These are phyloP conservation scores for Kazachstania kunashirensis DNA, from an alignment of 805 yeast species.

Conservation along the genomic window DNA sequence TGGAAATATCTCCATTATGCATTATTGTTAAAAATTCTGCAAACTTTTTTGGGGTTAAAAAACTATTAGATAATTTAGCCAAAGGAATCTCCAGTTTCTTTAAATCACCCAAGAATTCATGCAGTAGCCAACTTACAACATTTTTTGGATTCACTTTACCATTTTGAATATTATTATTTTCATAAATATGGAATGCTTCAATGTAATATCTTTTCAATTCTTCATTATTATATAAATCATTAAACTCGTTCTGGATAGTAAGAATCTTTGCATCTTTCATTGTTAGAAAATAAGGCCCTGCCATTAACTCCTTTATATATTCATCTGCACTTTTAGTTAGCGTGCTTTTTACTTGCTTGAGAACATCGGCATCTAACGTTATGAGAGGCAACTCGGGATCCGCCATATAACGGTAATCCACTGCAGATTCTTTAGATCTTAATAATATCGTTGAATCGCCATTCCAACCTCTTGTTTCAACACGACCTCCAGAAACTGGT, in stretches of 20 bases:
- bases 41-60: constrained; percentile 37
- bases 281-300: constrained; percentile 45
- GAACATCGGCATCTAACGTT: constrained; percentile 33
- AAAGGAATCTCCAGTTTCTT: constrained; percentile 37
- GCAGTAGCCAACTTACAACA: constrained; percentile 72
- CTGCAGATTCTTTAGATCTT: constrained; percentile 68
- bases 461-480: constrained; percentile 89
- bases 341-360: constrained; percentile 31
- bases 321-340: constrained; percentile 59
- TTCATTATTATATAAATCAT: constrained; percentile 18
- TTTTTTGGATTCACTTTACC: constrained; percentile 25
- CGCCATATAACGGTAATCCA: constrained; percentile 90
- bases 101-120: constrained; percentile 66
- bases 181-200: constrained; percentile 30
- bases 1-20: constrained; percentile 40
- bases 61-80: constrained; percentile 21
- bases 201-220: constrained; percentile 46
- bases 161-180: constrained; percentile 18
- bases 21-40: constrained; percentile 48
- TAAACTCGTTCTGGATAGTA: constrained; percentile 34
- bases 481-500: constrained; percentile 17
- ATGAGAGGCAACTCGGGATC: constrained; percentile 79
- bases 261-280: constrained; percentile 70
- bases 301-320: constrained; percentile 37
- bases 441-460: constrained; percentile 58